Conservation (phyloP, 148 eudicot genomes). For the Amaranthus cruentus region DNA sequence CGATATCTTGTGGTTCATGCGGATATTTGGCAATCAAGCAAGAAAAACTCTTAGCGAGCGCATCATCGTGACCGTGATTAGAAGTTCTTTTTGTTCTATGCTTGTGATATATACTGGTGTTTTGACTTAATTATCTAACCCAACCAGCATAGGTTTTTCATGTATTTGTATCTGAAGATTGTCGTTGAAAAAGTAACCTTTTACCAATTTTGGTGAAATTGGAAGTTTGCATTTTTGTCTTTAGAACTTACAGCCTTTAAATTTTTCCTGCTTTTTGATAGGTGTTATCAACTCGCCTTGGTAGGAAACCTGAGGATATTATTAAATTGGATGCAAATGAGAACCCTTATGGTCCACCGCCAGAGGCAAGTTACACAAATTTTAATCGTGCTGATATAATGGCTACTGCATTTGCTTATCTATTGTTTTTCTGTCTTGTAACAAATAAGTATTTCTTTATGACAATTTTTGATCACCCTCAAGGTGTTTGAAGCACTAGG, state of each 20-base stretch:
- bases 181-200: neutral
- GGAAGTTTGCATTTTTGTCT: neutral
- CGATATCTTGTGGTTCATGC: too few relatives aligned
- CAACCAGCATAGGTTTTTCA: neutral
- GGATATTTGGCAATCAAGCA: too few relatives aligned
- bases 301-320: conserved; percentile 93
- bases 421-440: neutral
- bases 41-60: too few relatives aligned
- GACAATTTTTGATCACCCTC: conserved; percentile 15
- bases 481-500: conserved; percentile 92
- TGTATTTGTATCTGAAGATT: neutral
- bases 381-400: neutral
- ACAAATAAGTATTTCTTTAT: conserved; percentile 5
- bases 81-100: too few relatives aligned
- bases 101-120: too few relatives aligned
- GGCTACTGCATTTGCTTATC: neutral
- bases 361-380: conserved; percentile 60
- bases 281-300: conserved; percentile 92
- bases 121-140: too few relatives aligned
- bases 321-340: conserved; percentile 93
- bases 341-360: conserved; percentile 97
- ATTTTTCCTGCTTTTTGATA: conserved; percentile 23
- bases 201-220: neutral
- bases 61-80: too few relatives aligned
- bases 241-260: neutral